A percentile compares a stretch with the other conserved stretches of the same genome.
Evolutionary conservation across 164 flowering plant species (phyloP).

Genomic region (Warburgia ugandensis): DNA sequence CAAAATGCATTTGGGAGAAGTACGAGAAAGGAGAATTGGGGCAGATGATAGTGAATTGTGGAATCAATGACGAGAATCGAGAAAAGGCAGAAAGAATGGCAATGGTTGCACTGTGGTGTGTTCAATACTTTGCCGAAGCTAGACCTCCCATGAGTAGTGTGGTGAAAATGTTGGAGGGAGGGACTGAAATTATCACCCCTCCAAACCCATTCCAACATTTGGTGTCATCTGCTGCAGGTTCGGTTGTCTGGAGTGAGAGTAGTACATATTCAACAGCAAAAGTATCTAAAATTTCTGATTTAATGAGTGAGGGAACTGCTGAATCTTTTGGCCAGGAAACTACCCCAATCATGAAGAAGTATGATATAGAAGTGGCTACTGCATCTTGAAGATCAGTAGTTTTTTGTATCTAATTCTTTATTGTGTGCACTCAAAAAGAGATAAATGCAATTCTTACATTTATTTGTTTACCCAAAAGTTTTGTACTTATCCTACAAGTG

Average conservation of each 20-base stretch:
- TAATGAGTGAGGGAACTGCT: no score
- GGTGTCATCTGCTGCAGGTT: not conserved
- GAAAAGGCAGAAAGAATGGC: slow-evolving; percentile 5
- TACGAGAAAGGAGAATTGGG: slow-evolving; percentile 4
- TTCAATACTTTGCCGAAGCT: slow-evolving; percentile 7
- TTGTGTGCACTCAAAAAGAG: no score
- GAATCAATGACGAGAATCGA: slow-evolving; percentile 1
- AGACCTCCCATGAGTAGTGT: slow-evolving; percentile 14
- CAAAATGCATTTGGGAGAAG: slow-evolving; percentile 7
- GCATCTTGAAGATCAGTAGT: no score
- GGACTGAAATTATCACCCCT: slow-evolving; percentile 2
- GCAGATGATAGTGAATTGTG: slow-evolving; percentile 1
- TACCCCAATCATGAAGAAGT: slow-evolving; percentile 3
- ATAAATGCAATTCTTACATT: no score
- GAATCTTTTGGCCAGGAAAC: no score
- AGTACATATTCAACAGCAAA: not conserved
- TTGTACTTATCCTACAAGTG: no score
- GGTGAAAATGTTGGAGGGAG: slow-evolving; percentile 18
- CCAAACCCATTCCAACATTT: slow-evolving; percentile 7
- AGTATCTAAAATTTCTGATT: no score
- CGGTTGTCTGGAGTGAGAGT: not conserved
- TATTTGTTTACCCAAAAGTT: no score
- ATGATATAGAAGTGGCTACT: slow-evolving; percentile 3
- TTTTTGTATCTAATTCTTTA: no score
- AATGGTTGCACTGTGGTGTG: slow-evolving; percentile 16